These are phyloP conservation scores for Plicaturopsis crispa DNA, from an alignment of 768 basidiomycete genomes.

Conservation along the genomic window DNA sequence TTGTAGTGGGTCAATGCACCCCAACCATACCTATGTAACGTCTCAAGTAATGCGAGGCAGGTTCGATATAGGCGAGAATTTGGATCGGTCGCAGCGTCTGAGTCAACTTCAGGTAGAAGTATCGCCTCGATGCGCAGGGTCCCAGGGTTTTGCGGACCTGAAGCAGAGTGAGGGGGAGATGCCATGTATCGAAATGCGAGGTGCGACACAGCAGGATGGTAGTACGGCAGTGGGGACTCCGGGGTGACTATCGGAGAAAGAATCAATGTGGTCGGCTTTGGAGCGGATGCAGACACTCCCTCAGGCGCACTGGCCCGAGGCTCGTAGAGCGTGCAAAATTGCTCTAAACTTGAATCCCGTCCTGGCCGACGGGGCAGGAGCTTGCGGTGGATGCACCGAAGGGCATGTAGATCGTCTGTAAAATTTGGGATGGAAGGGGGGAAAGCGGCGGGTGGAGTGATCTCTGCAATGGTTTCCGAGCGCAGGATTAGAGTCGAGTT, in stretches of 20 bases:
- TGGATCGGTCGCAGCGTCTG: slow-evolving; percentile 34
- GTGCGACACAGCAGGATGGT: slow-evolving; percentile 77
- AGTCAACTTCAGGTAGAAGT: slow-evolving; percentile 35
- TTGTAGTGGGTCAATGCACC: slow-evolving; percentile 75
- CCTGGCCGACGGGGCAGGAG: slow-evolving; percentile 75
- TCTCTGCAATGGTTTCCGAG: slow-evolving; percentile 56
- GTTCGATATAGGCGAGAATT: slow-evolving; percentile 74
- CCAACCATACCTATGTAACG: slow-evolving; percentile 84
- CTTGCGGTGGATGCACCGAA: slow-evolving; percentile 54
- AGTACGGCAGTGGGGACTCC: slow-evolving; percentile 65
- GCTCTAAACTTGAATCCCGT: slow-evolving; percentile 67
- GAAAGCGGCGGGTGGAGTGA: slow-evolving; percentile 17
- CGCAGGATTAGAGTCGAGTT: slow-evolving; percentile 88
- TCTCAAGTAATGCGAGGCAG: slow-evolving; percentile 71
- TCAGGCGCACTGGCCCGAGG: no score
- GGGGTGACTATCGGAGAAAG: slow-evolving; percentile 48
- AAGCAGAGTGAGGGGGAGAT: slow-evolving; percentile 16
- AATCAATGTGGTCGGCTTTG: slow-evolving; percentile 31
- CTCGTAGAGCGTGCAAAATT: slow-evolving; percentile 74
- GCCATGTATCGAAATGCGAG: slow-evolving; percentile 74
- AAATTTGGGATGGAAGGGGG: slow-evolving; percentile 32
- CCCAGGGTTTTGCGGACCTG: slow-evolving; percentile 14
- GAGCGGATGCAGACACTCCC: not conserved
- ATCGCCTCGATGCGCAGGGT: slow-evolving; percentile 57
- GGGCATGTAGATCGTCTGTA: slow-evolving; percentile 22